Base-by-base conservation (phyloP, 805 yeast species). In the Scheffersomyces amazonensis region DNA sequence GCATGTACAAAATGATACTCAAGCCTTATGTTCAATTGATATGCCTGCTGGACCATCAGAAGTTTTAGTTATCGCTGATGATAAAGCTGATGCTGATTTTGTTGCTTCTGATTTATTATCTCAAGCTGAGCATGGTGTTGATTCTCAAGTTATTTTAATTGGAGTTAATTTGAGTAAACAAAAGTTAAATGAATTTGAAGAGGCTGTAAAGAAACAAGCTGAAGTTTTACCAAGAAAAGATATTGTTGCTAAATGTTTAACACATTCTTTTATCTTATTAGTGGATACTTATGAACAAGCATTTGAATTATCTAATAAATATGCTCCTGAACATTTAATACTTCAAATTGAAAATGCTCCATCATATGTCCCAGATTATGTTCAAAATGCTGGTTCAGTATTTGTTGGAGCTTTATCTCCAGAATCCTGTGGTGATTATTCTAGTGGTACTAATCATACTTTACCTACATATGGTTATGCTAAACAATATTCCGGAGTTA, bases 31-130 rank as follows among this genome's bases (percentile, higher is more conserved):
- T 58, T 86, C 96, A 13, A 93, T 93, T 50, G 99, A 93, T 63
- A 91, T 93, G 98, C 99, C 99, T 35, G 99, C 99, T 18, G 99
- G 99, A 8, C 99, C 99, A 20, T 86, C 96, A 36, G 99, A 93
- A 66, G 99, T 93, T 17, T 73, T 93, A 42, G 99, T 91, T n/a
- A 72, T 93, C 51, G 96, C 96, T 34, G 99, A 93, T 60, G 77
- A 72, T 42, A 56, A 75, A 32, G 87, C 97, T 10, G 96, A 89
- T 64, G 91, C 95, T 17, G 96, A 89, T 54, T 93, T 87, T 62
- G 99, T 93, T 21, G 99, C 97, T n/a, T 79, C 89, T 47, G 99
- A 93, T 62, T 74, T 93, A 57, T 73, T 93, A 42, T 90, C 98
- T 0, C 99, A 93, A 69, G 99, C 99, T 20, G 99, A 93, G 69